Evolutionary conservation across 805 yeast species (phyloP).

Genomic region (Ogataea glucozyma): DNA sequence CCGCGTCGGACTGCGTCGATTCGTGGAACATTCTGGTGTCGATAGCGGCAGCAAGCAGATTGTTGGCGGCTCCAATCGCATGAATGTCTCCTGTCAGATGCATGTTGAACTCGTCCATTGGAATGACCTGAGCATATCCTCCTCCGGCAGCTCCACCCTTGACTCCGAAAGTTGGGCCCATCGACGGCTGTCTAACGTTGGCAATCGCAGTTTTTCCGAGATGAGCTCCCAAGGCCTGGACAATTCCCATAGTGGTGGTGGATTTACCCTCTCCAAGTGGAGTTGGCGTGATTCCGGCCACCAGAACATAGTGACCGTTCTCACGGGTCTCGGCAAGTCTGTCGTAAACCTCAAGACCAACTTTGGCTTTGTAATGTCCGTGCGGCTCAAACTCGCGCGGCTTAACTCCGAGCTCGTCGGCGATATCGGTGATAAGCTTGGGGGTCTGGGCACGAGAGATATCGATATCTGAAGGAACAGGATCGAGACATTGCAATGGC

Average conservation of each 20-base stretch:
- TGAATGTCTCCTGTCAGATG: conserved; percentile 86
- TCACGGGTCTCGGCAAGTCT: conserved; percentile 56
- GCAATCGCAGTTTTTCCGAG: conserved; percentile 69
- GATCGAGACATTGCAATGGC: conserved; percentile 53
- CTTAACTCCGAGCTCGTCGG: conserved; percentile 66
- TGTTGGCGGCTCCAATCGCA: conserved; percentile 81
- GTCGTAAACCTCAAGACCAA: conserved; percentile 60
- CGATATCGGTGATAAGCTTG: conserved; percentile 66
- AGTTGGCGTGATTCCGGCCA: conserved; percentile 84
- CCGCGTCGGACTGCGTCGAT: conserved; percentile 67
- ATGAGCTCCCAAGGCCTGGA: conserved; percentile 80
- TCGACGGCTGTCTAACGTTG: conserved; percentile 82
- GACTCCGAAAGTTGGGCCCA: conserved; percentile 89
- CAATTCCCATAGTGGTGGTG: conserved; percentile 80
- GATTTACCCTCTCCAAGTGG: conserved; percentile 87
- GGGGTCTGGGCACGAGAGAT: conserved; percentile 77
- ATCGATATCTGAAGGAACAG: conserved; percentile 81
- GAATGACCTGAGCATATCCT: conserved; percentile 84
- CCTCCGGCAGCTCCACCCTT: conserved; percentile 94
- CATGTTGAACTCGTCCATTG: conserved; percentile 87
- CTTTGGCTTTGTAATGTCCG: conserved; percentile 78
- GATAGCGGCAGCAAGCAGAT: conserved; percentile 79
- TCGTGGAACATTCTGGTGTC: conserved; percentile 88
- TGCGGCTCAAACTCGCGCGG: conserved; percentile 71
- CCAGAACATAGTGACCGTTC: conserved; percentile 73